phyloP scores from a whole-genome alignment of 495 filamentous ascomycete species.

The Umbilicaria muhlenbergii region DNA sequence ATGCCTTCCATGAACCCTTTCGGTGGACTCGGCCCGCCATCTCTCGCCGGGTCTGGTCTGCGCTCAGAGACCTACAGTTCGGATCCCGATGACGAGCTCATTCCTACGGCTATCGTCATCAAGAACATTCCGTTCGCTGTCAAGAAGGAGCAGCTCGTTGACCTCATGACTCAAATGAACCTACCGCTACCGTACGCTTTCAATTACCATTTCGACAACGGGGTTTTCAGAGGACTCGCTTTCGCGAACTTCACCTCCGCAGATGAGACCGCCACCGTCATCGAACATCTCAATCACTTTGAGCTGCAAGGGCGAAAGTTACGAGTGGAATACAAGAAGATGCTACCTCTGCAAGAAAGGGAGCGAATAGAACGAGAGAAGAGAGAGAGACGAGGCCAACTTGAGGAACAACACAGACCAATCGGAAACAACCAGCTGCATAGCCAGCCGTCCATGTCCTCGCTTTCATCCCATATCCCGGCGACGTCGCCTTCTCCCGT shows the following conservation, averaged over 20 bases:
- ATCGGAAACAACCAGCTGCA: conserved; percentile 50
- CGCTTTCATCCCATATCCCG: conserved; percentile 55
- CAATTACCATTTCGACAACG: conserved; percentile 99
- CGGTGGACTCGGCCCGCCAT: conserved; percentile 34
- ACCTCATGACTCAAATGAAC: conserved; percentile 80
- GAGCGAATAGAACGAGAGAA: conserved; percentile 97
- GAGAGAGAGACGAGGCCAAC: conserved; percentile 85
- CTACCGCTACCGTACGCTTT: conserved; percentile 93
- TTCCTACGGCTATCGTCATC: conserved; percentile 96
- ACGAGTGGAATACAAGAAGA: conserved; percentile 98
- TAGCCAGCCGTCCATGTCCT: conserved; percentile 70
- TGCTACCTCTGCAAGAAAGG: conserved; percentile 85
- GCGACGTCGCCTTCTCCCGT: conserved; percentile 60
- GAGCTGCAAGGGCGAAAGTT: conserved; percentile 89
- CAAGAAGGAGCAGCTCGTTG: conserved; percentile 87
- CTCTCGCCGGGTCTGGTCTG: conserved; percentile 35
- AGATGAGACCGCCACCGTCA: conserved; percentile 81
- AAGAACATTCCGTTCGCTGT: conserved; percentile 99
- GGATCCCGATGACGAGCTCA: conserved; percentile 66
- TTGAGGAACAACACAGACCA: conserved; percentile 90
- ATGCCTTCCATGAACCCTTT: conserved; percentile 32
- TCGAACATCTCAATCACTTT: conserved; percentile 82
- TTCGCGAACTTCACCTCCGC: conserved; percentile 98
- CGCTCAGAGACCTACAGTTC: conserved; percentile 30
- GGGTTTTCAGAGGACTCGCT: conserved; percentile 87